These are phyloP conservation scores for Cladosporium sp. DNA, from an alignment of 2,329 filamentous ascomycete species.

Conservation along the genomic window DNA sequence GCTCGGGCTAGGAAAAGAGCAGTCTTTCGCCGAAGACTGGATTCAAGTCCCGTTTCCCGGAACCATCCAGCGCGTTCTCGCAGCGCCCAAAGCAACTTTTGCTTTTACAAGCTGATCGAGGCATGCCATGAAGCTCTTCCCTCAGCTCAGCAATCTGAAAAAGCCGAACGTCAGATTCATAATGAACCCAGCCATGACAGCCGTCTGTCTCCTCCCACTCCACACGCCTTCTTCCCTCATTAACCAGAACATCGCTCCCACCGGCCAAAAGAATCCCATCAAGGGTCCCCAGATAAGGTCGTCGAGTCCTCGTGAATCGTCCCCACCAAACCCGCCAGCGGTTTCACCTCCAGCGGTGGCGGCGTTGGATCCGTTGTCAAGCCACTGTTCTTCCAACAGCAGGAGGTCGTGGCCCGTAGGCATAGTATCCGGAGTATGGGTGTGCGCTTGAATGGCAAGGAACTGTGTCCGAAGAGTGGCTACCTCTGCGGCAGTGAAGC, in stretches of 20 bases:
- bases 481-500: slow-evolving; percentile 80
- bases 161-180: slow-evolving; percentile 75
- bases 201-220: slow-evolving; percentile 77
- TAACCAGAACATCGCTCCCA: slow-evolving; percentile 81
- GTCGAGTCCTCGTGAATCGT: slow-evolving; percentile 65
- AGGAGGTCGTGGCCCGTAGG: slow-evolving; percentile 72
- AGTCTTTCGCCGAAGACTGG: slow-evolving; percentile 25
- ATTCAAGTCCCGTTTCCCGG: slow-evolving; percentile 15
- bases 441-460: slow-evolving; percentile 73
- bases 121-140: background rate
- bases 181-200: slow-evolving; percentile 78
- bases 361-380: slow-evolving; percentile 54
- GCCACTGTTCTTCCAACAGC: slow-evolving; percentile 82
- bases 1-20: slow-evolving; percentile 41
- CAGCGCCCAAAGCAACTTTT: slow-evolving; percentile 25
- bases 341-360: slow-evolving; percentile 34
- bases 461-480: slow-evolving; percentile 85
- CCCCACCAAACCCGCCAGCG: slow-evolving; percentile 47
- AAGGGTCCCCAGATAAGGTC: slow-evolving; percentile 84
- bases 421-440: slow-evolving; percentile 85
- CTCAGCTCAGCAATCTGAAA: slow-evolving; percentile 52
- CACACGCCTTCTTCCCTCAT: slow-evolving; percentile 84
- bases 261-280: slow-evolving; percentile 91
- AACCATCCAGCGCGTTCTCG: slow-evolving; percentile 17
- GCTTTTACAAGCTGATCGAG: background rate